Evolutionary conservation across 306 rosid species (phyloP), one percentile per base, ranked within the genome.

Genomic region (Nissolia schottii): DNA sequence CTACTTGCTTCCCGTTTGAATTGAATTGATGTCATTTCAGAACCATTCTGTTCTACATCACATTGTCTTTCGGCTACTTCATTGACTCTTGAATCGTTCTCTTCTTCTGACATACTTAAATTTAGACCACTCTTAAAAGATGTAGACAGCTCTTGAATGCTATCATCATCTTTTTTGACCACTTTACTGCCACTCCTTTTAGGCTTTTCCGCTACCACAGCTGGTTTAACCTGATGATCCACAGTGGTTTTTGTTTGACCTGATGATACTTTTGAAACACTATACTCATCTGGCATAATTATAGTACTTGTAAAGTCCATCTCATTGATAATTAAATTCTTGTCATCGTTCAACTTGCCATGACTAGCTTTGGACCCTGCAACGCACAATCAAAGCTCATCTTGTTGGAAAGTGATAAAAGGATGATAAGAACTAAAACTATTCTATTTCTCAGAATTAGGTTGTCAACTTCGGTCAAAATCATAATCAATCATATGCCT

Each of bases 231-330:
- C 74, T 83, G 64, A 57, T 72, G 8, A 56, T 79, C 77, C 28
- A 65, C 35, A 69, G 58, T 53, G 46, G 64, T 70, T 60, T 85
- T 87, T 15, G 67, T 73, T 40, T 71, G 77, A 70, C 31, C 80
- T 10, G 86, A 70, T 24, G 87, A 72, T 57, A 58, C 65, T 81
- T 94, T 94, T 1, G 95, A 94, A 69, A 93, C 87, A 85, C 85
- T 83, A 79, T 89, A 94, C 80, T 89, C 96, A 76, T 89, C 89
- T 79, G 82, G 74, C 69, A 83, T 83, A 28, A 94, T 85, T 68
- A 94, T 74, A 32, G 86, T 70, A 76, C 97, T 89, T 62, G 37
- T 49, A 69, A 89, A 89, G 71, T 90, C 90, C 81, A 89, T 75
- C 83, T 85, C 94, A 75, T 74, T 83, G 38, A 63, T 12, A 56